Evolutionary conservation across 2,329 filamentous ascomycete species (phyloP), one percentile per base, ranked within the genome.

Genomic region (Fusarium palustre): DNA sequence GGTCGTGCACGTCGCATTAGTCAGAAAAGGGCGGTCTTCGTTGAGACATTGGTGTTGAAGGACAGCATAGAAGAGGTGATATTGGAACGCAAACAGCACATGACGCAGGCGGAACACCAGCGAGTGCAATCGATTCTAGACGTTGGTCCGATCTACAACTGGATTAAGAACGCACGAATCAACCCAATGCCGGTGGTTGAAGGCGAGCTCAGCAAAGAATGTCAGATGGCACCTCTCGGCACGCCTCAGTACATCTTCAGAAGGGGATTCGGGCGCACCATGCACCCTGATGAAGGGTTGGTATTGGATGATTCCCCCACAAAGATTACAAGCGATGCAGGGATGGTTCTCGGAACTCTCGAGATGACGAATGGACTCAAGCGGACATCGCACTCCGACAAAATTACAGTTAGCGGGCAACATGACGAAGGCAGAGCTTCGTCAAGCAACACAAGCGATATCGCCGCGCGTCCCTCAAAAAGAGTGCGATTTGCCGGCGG

Each of bases 1-100:
- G 97, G 97, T 64, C 90, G 95, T 75, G 93, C 92, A 0, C 91
- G 97, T 70, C 87, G 95, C 15, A 97, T 97, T 72, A 94, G 93
- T 13, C 94, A 97, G 77, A 89, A 83, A 55, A 90, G 87, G 63
- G 87, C 89, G 0, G 94, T 97, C 0, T 88, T 88, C 11, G 94
- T 97, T 0, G 93, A 97, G 80, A 97, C 94, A 0, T 81, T 97
- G 2, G 91, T 97, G 1, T 81, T 97, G 8, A 87, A 87, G 55
- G 89, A 88, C 59, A 97, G 92, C 12, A 87, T 97, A 12, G 95
- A 97, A 75, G 93, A 97, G 77, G 87, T 91, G 18, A 95, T 98
- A 74, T 83, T 97, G 7, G 85, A 90, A 61, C 87, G 92, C 7
- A 86, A 92, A 45, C 86, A 88, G 69, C 84, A 89, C 34, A 95